A percentile compares a stretch with the other conserved stretches of the same genome.
Evolutionary conservation across 202 grass and related monocot genomes (phyloP).

Genomic region (Dendrocalamus latiflorus): DNA sequence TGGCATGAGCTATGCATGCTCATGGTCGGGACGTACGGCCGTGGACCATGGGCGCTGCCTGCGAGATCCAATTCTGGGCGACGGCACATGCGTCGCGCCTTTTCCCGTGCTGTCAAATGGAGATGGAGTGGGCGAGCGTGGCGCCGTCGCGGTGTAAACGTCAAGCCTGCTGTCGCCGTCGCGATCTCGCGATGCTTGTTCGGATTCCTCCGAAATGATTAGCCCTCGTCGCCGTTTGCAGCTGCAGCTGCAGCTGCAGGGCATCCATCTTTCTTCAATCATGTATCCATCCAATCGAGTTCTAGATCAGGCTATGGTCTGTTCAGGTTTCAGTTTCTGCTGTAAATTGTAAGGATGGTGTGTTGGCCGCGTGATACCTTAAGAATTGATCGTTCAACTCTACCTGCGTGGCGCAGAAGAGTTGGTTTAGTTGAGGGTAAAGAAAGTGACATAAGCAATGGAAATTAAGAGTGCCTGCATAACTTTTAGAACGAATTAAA

Average conservation of each 20-base stretch:
- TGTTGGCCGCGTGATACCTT: neutral
- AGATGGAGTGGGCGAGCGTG: neutral
- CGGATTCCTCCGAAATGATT: neutral
- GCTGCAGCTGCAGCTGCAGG: too few relatives aligned
- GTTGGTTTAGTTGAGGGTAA: neutral
- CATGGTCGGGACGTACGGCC: neutral
- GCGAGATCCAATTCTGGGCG: constrained; percentile 23
- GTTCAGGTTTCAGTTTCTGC: neutral
- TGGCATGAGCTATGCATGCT: neutral
- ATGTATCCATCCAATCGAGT: neutral
- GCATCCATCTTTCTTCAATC: neutral
- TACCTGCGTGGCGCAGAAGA: neutral
- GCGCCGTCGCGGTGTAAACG: neutral
- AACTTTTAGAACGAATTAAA: neutral
- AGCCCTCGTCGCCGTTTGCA: neutral
- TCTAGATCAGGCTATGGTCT: neutral
- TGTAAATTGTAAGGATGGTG: neutral
- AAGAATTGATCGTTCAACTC: neutral
- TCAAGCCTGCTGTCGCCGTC: neutral
- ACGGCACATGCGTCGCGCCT: constrained; percentile 12
- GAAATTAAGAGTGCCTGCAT: neutral
- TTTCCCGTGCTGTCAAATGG: neutral
- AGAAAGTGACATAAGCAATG: neutral
- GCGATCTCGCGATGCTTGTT: neutral
- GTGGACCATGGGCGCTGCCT: neutral